phyloP scores from a whole-genome alignment of 331 rosid species.

The Pyracantha coccinea region DNA sequence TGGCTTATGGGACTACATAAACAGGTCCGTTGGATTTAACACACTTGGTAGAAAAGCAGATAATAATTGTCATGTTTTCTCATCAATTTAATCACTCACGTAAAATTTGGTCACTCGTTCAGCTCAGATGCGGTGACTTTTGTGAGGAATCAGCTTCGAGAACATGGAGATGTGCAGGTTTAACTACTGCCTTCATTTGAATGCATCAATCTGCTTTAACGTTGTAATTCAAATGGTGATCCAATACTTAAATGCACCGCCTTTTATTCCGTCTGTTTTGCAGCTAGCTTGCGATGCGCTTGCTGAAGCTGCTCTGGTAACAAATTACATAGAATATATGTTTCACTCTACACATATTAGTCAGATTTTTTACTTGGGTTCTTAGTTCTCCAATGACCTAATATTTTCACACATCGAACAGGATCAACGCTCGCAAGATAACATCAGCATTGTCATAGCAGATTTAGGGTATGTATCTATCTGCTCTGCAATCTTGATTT shows the following conservation, averaged over 20 bases:
- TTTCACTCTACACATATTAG: background rate
- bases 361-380: background rate
- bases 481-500: background rate
- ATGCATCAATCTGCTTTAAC: background rate
- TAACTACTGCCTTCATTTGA: background rate
- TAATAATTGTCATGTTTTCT: background rate
- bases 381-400: conserved; percentile 10
- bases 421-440: conserved; percentile 84
- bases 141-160: conserved; percentile 71
- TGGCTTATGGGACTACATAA: conserved; percentile 98
- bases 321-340: background rate
- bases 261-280: conserved; percentile 17
- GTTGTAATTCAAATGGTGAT: background rate
- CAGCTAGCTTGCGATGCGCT: conserved; percentile 93
- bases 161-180: conserved; percentile 95
- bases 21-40: conserved; percentile 43
- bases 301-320: conserved; percentile 82
- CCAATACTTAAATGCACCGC: background rate
- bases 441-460: conserved; percentile 82
- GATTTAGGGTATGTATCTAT: conserved; percentile 67
- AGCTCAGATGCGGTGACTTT: conserved; percentile 83
- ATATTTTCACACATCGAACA: conserved; percentile 20
- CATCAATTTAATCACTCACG: conserved; percentile 3
- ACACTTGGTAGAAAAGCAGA: background rate
- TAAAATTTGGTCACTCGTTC: conserved; percentile 35